Conservation (phyloP, 148 eudicot species). For the Rhododendron molle region DNA sequence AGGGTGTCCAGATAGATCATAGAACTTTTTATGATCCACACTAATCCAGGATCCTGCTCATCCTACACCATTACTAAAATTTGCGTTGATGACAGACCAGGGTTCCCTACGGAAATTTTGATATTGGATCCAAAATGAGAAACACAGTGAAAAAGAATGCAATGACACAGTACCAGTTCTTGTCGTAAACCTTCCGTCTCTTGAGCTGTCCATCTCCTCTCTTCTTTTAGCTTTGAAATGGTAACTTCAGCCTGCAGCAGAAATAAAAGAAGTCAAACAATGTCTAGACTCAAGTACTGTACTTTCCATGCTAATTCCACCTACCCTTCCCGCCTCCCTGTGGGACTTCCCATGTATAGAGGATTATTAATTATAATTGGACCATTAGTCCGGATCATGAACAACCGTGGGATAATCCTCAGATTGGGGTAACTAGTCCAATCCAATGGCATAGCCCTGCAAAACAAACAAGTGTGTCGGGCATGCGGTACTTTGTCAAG, state of each 20-base stretch:
- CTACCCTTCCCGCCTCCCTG: not conserved
- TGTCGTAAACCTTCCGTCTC: conserved; percentile 53
- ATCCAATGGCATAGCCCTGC: not conserved
- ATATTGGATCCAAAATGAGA: not conserved
- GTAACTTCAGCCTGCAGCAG: conserved; percentile 57
- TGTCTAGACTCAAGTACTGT: not conserved
- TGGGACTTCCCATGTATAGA: too few relatives aligned
- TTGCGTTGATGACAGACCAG: not conserved
- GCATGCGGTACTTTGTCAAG: not conserved
- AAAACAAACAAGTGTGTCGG: not conserved
- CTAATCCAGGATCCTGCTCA: not conserved
- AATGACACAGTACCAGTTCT: conserved; percentile 52
- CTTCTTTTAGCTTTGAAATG: conserved; percentile 57
- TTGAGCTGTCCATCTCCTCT: conserved; percentile 47
- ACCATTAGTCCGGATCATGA: not conserved
- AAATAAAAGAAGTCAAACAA: conserved; percentile 9
- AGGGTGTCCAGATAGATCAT: not conserved
- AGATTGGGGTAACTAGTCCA: not conserved
- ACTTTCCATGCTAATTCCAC: not conserved
- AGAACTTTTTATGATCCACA: not conserved
- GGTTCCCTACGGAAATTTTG: not conserved
- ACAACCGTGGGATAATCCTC: not conserved
- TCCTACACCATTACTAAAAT: not conserved
- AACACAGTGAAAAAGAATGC: not conserved
- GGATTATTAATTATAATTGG: not conserved